These are phyloP conservation scores for Cladosporium sp. DNA, from an alignment of 2,329 filamentous ascomycete genomes.

Conservation along the genomic window DNA sequence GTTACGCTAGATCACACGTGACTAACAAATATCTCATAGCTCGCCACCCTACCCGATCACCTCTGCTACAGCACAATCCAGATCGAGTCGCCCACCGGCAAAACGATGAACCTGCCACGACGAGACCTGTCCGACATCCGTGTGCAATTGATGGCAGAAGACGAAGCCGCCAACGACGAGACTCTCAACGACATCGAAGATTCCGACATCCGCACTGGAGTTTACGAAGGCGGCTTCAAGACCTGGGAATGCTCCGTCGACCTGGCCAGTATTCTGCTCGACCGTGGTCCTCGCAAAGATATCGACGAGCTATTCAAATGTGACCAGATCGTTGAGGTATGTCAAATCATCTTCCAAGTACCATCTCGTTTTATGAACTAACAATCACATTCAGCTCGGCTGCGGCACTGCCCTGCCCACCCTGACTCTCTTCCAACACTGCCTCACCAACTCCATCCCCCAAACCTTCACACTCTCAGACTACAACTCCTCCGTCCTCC, in stretches of 20 bases:
- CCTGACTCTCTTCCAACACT: slow-evolving; percentile 68
- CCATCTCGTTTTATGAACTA: neutral
- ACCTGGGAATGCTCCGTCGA: slow-evolving; percentile 87
- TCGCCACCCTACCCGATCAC: slow-evolving; percentile 67
- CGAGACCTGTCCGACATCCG: slow-evolving; percentile 81
- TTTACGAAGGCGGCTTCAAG: slow-evolving; percentile 88
- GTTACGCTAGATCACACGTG: neutral
- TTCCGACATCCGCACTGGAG: slow-evolving; percentile 76
- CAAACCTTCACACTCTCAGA: slow-evolving; percentile 71
- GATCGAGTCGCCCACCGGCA: slow-evolving; percentile 62
- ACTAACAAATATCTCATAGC: slow-evolving; percentile 41
- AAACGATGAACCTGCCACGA: slow-evolving; percentile 62
- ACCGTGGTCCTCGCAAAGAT: slow-evolving; percentile 52
- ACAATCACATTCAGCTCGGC: slow-evolving; percentile 46
- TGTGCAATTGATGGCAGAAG: slow-evolving; percentile 76
- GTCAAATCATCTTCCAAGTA: neutral
- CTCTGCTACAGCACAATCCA: slow-evolving; percentile 67
- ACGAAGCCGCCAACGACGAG: slow-evolving; percentile 45
- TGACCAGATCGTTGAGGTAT: slow-evolving; percentile 52
- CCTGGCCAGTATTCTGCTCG: slow-evolving; percentile 65
- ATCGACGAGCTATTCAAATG: slow-evolving; percentile 53
- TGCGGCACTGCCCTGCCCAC: slow-evolving; percentile 77
- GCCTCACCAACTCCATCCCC: slow-evolving; percentile 50
- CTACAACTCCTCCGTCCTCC: slow-evolving; percentile 77
- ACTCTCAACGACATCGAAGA: slow-evolving; percentile 64